A percentile compares a stretch with the other conserved stretches of the same genome.
These are phyloP conservation scores for Hyaloscypha bicolor DNA, from an alignment of 495 filamentous ascomycete genomes.

Conservation along the genomic window DNA sequence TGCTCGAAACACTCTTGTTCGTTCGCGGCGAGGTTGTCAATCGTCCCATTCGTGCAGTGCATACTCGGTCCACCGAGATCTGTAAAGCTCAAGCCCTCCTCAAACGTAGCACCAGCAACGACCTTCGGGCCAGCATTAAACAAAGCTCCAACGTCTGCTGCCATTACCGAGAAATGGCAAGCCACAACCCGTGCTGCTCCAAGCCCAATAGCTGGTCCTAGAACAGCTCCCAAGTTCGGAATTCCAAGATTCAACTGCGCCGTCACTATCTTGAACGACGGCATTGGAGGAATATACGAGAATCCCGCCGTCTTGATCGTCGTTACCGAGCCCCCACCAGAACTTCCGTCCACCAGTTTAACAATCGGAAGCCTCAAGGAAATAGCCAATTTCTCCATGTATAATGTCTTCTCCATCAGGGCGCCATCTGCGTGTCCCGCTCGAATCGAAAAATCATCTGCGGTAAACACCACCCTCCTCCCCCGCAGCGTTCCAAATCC, in stretches of 20 bases:
- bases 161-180: constrained; percentile 69
- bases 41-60: constrained; percentile 67
- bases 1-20: constrained; percentile 64
- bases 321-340: constrained; percentile 62
- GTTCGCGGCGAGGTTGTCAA: constrained; percentile 63
- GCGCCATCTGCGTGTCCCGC: constrained; percentile 66
- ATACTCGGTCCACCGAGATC: constrained; percentile 58
- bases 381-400: constrained; percentile 57
- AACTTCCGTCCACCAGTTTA: constrained; percentile 65
- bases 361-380: constrained; percentile 57
- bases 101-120: constrained; percentile 60
- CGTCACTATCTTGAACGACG: constrained; percentile 50
- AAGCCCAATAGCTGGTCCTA: constrained; percentile 65
- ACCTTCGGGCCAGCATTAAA: constrained; percentile 69
- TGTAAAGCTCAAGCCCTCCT: constrained; percentile 58
- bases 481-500: constrained; percentile 53
- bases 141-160: constrained; percentile 59
- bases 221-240: constrained; percentile 62
- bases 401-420: constrained; percentile 58
- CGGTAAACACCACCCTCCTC: constrained; percentile 58
- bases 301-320: constrained; percentile 56
- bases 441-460: constrained; percentile 65
- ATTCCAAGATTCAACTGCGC: constrained; percentile 64
- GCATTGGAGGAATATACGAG: constrained; percentile 59
- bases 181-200: constrained; percentile 61